phyloP scores from a whole-genome alignment of 2,329 filamentous ascomycete genomes.

The Colletotrichum sp. region DNA sequence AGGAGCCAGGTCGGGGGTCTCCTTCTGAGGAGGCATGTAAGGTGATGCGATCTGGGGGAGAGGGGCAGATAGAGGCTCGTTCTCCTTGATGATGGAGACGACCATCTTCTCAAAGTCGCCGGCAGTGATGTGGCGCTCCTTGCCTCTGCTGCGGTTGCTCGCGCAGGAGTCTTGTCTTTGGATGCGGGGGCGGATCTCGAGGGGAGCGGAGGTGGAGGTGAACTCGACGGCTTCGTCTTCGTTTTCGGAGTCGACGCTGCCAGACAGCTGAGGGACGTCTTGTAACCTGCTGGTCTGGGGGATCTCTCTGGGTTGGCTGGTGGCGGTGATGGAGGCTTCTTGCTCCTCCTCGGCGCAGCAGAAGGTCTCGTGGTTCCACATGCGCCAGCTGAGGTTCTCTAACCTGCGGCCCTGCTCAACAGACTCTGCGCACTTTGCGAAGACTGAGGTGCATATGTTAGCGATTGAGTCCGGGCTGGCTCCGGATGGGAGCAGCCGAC shows the following conservation, averaged over 20 bases:
- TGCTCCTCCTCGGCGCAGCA: slow-evolving; percentile 75
- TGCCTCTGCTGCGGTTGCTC: slow-evolving; percentile 73
- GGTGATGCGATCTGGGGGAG: slow-evolving; percentile 48
- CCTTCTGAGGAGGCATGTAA: slow-evolving; percentile 48
- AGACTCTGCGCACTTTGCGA: slow-evolving; percentile 91
- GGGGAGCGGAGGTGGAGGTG: slow-evolving; percentile 54
- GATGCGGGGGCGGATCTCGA: slow-evolving; percentile 70
- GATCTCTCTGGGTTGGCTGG: slow-evolving; percentile 56
- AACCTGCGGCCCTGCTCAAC: slow-evolving; percentile 90
- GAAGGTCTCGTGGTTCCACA: slow-evolving; percentile 94
- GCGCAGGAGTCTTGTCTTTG: slow-evolving; percentile 74
- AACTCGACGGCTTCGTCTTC: slow-evolving; percentile 72
- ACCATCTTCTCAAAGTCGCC: slow-evolving; percentile 94
- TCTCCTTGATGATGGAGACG: slow-evolving; percentile 88
- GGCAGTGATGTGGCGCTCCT: slow-evolving; percentile 90
- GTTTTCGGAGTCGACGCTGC: slow-evolving; percentile 76
- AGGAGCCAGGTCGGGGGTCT: slow-evolving; percentile 36
- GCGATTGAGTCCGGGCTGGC: slow-evolving; percentile 27
- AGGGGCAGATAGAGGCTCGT: slow-evolving; percentile 66
- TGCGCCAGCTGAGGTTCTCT: slow-evolving; percentile 94
- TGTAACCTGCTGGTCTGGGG: slow-evolving; percentile 43
- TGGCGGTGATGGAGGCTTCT: slow-evolving; percentile 46
- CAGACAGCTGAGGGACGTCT: slow-evolving; percentile 75
- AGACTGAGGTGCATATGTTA: slow-evolving; percentile 62
- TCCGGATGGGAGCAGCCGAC: not conserved